A percentile compares a stretch with the other conserved stretches of the same genome.
These are phyloP conservation scores for Pezicula radicicola DNA, from an alignment of 2,329 filamentous ascomycete genomes.

Conservation along the genomic window DNA sequence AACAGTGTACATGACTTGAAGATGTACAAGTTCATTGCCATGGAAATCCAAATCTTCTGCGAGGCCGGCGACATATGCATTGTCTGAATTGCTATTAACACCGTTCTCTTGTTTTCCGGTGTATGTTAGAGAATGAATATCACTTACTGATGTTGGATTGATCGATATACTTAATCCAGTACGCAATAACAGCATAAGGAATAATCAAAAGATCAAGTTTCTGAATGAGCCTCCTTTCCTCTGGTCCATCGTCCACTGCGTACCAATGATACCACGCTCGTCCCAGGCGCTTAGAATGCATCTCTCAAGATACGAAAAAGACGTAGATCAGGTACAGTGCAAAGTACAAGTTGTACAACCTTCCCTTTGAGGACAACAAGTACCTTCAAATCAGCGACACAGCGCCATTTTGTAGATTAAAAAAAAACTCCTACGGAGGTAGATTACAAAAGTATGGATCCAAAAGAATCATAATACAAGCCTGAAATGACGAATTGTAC, in stretches of 20 bases:
- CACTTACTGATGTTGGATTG: slow-evolving; percentile 20
- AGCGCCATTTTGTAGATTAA: no score
- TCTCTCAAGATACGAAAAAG: background rate
- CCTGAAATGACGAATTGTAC: no score
- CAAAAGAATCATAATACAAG: no score
- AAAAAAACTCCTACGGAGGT: no score
- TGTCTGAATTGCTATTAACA: slow-evolving; percentile 20
- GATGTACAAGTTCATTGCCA: slow-evolving; percentile 44
- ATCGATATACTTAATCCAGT: slow-evolving; percentile 40
- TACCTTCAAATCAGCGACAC: no score
- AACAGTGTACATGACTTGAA: slow-evolving; percentile 21
- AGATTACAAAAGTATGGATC: no score
- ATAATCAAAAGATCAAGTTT: slow-evolving; percentile 56
- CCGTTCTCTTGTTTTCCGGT: background rate
- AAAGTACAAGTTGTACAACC: no score
- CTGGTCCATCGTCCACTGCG: slow-evolving; percentile 42
- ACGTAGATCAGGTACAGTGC: background rate
- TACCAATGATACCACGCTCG: slow-evolving; percentile 39
- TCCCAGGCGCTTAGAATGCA: slow-evolving; percentile 15
- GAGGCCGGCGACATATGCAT: slow-evolving; percentile 27
- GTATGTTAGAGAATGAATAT: no score
- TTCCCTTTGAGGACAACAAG: no score
- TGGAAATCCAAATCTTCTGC: slow-evolving; percentile 42
- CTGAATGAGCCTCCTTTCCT: slow-evolving; percentile 47
- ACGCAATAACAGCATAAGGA: slow-evolving; percentile 51